A percentile compares a stretch with the other conserved stretches of the same genome.
phyloP scores from a whole-genome alignment of 1,139 yeast genomes.

The Taiozyma onychis region DNA sequence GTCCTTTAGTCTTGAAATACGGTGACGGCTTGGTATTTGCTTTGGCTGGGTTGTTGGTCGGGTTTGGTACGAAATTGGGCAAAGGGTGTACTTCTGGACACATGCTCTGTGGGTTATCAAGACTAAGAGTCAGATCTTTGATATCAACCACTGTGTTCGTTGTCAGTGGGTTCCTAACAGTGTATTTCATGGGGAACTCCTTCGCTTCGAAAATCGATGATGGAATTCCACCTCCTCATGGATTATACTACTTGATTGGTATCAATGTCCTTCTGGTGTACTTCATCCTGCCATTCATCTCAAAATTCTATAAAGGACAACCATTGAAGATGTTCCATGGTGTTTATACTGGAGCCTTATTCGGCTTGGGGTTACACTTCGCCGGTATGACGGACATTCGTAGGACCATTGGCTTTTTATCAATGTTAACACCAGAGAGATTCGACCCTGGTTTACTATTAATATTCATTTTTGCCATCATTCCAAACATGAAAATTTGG shows the following conservation, averaged over 20 bases:
- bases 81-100: slow-evolving; percentile 49
- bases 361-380: slow-evolving; percentile 39
- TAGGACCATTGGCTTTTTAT: slow-evolving; percentile 40
- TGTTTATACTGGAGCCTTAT: slow-evolving; percentile 33
- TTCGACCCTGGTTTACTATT: slow-evolving; percentile 41
- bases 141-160: slow-evolving; percentile 36
- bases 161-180: slow-evolving; percentile 6
- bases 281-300: slow-evolving; percentile 23
- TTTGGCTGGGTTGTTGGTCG: slow-evolving; percentile 35
- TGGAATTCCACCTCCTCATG: neutral
- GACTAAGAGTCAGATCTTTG: slow-evolving; percentile 36
- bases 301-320: slow-evolving; percentile 1
- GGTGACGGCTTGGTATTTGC: slow-evolving; percentile 1
- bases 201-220: neutral
- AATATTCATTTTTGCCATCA: slow-evolving; percentile 36
- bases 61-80: slow-evolving; percentile 40
- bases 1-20: neutral
- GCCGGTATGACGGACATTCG: slow-evolving; percentile 41
- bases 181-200: neutral
- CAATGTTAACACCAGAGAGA: slow-evolving; percentile 28
- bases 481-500: slow-evolving; percentile 38
- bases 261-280: slow-evolving; percentile 20
- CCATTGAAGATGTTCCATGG: slow-evolving; percentile 24
- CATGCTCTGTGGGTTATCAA: slow-evolving; percentile 40
- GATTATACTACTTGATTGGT: slow-evolving; percentile 3